A percentile compares a stretch with the other conserved stretches of the same genome.
Conservation (phyloP, 257 asterid species). For the Jacaranda mimosifolia region DNA sequence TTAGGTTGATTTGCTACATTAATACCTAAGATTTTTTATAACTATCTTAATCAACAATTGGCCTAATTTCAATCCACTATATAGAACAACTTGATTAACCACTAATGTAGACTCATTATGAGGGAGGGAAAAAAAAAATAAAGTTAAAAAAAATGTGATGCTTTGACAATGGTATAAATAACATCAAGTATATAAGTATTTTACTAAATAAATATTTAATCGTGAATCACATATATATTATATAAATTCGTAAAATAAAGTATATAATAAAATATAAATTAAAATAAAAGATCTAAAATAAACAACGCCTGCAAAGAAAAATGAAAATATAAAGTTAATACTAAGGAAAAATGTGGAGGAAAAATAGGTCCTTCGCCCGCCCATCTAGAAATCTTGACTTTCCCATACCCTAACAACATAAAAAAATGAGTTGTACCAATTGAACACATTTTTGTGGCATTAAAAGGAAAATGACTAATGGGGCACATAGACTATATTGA, state of each 20-base stretch:
- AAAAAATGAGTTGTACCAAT: slow-evolving; percentile 9
- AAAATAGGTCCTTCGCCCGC: slow-evolving; percentile 36
- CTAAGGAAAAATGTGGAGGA: slow-evolving; percentile 28
- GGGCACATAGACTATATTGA: slow-evolving; percentile 28
- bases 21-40: slow-evolving; percentile 18
- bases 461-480: slow-evolving; percentile 33
- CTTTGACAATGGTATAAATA: too few species aligned
- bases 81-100: slow-evolving; percentile 10
- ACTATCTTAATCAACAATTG: slow-evolving; percentile 10
- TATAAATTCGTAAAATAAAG: too few species aligned
- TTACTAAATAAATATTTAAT: too few species aligned
- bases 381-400: slow-evolving; percentile 66
- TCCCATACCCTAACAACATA: slow-evolving; percentile 17
- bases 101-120: not conserved
- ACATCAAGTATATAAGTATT: too few species aligned
- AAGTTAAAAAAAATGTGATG: not conserved
- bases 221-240: too few species aligned
- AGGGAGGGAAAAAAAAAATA: not conserved
- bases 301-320: not conserved
- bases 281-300: too few species aligned
- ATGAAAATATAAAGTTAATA: not conserved
- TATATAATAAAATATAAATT: too few species aligned
- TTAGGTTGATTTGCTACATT: slow-evolving; percentile 25
- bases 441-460: slow-evolving; percentile 18
- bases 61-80: slow-evolving; percentile 26